Conservation (phyloP, 2,329 filamentous ascomycete genomes). For the Cladobotryum protrusum region DNA sequence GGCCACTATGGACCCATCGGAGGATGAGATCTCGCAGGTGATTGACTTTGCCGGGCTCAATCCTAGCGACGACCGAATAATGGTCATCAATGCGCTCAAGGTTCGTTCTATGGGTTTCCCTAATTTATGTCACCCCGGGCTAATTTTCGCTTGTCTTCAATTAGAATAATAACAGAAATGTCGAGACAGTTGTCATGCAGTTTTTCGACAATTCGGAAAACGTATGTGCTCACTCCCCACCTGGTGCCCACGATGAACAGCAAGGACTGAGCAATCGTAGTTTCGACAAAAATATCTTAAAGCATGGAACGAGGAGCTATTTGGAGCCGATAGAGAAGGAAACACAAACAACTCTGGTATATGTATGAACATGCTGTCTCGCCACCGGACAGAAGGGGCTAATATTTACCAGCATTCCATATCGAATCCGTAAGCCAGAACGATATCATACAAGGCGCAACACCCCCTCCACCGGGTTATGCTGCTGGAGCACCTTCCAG, state of each 20-base stretch:
- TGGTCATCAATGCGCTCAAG: conserved; percentile 38
- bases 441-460: conserved; percentile 37
- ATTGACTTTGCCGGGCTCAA: conserved; percentile 37
- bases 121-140: not conserved
- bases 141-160: conserved; percentile 6
- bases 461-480: conserved; percentile 35
- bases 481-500: conserved; percentile 47
- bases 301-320: conserved; percentile 51
- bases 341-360: conserved; percentile 34
- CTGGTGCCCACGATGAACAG: not conserved
- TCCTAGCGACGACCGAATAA: conserved; percentile 28
- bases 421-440: conserved; percentile 47
- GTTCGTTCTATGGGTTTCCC: conserved; percentile 18
- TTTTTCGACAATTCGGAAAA: conserved; percentile 43
- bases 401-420: conserved; percentile 42
- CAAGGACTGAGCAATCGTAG: conserved; percentile 21
- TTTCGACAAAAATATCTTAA: conserved; percentile 41
- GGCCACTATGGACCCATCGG: conserved; percentile 30
- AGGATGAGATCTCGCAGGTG: conserved; percentile 33
- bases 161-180: conserved; percentile 38
- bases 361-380: conserved; percentile 29
- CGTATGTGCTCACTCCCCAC: conserved; percentile 18
- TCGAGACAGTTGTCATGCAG: conserved; percentile 44
- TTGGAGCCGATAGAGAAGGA: conserved; percentile 49
- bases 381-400: conserved; percentile 11